These are phyloP conservation scores for Claviceps lovelessii DNA, from an alignment of 2,329 filamentous ascomycete genomes.

Conservation along the genomic window DNA sequence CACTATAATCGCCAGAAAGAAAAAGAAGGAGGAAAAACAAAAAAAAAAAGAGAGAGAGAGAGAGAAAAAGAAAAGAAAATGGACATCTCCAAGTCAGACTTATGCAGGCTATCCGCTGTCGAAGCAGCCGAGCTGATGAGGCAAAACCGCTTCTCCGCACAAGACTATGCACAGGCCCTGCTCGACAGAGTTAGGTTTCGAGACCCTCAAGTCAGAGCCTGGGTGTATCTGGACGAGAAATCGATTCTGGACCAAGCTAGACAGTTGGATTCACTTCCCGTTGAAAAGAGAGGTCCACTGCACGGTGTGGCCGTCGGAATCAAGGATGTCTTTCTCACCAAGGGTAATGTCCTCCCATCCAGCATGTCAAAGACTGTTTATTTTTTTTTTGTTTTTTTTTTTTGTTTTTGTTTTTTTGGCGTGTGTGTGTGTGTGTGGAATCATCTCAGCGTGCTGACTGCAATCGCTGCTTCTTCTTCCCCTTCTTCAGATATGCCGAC, in stretches of 20 bases:
- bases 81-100: constrained; percentile 1
- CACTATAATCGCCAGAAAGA: not conserved
- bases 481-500: constrained; percentile 37
- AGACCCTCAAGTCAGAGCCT: constrained; percentile 32
- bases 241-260: constrained; percentile 35
- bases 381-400: too few relatives aligned
- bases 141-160: constrained; percentile 25
- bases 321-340: constrained; percentile 46
- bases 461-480: not conserved
- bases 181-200: constrained; percentile 29
- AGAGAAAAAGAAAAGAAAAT: not conserved
- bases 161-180: constrained; percentile 33
- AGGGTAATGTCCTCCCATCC: constrained; percentile 21
- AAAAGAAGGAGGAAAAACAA: not conserved
- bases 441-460: not conserved
- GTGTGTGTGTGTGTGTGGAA: too few relatives aligned
- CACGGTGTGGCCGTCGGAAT: constrained; percentile 45
- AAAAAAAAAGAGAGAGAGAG: not conserved
- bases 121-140: constrained; percentile 6
- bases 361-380: not conserved
- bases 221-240: constrained; percentile 32
- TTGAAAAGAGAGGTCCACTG: constrained; percentile 34
- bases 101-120: constrained; percentile 2
- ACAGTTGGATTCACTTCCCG: constrained; percentile 33
- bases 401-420: too few relatives aligned